Conservation (phyloP, 2,329 filamentous ascomycete genomes). For the Colletotrichum eremochloae region DNA sequence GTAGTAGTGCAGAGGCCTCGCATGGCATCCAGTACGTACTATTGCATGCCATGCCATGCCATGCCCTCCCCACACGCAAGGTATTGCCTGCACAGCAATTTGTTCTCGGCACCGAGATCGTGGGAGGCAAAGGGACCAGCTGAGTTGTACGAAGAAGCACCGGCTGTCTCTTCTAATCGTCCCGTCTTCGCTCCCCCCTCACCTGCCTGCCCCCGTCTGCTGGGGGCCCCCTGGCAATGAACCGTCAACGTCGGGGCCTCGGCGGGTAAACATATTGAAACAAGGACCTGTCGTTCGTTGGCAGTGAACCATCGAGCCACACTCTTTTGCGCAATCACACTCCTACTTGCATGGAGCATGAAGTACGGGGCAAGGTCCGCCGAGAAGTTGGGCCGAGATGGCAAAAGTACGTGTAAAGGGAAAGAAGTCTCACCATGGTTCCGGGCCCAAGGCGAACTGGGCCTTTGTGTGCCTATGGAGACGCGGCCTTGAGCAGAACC, state of each 20-base stretch:
- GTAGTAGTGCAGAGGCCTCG: constrained; percentile 1
- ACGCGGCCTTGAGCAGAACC: constrained; percentile 17
- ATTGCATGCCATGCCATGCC: not conserved
- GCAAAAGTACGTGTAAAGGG: not conserved
- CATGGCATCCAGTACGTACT: not conserved
- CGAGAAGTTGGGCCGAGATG: constrained; percentile 36
- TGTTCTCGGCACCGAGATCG: constrained; percentile 18
- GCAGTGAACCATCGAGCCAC: constrained; percentile 17
- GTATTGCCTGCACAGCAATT: not conserved
- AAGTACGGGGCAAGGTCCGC: constrained; percentile 21
- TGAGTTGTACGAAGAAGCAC: not conserved
- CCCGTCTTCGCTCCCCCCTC: constrained; percentile 30
- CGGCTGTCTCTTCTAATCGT: constrained; percentile 13
- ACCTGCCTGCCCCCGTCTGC: not conserved
- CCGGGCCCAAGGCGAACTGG: constrained; percentile 6
- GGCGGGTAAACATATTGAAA: constrained; percentile 40
- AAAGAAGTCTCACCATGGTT: constrained; percentile 38
- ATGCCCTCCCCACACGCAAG: not conserved
- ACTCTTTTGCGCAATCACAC: constrained; percentile 13
- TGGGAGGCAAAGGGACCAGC: constrained; percentile 8
- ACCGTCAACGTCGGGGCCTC: constrained; percentile 6
- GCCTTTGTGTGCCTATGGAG: constrained; percentile 32
- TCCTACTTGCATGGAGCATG: not conserved
- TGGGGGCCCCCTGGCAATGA: constrained; percentile 25
- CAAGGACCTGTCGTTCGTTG: constrained; percentile 33